These are phyloP conservation scores for Tarenaya hassleriana DNA, from an alignment of 345 rosid species.

Conservation along the genomic window DNA sequence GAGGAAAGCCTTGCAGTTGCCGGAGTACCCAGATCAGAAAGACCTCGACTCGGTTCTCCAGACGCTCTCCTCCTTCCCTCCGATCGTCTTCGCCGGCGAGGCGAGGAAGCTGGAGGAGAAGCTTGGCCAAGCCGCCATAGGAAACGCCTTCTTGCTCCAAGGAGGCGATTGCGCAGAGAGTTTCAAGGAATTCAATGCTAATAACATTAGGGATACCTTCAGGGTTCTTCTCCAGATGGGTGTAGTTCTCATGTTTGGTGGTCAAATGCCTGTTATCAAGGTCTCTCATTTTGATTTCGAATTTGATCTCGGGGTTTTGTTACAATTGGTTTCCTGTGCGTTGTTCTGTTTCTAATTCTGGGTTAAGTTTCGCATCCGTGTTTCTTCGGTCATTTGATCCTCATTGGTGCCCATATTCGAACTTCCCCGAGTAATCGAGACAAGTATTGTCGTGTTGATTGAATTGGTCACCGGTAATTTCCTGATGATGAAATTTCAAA, in stretches of 20 bases:
- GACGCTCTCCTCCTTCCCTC: slow-evolving; percentile 53
- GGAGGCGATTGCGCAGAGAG: slow-evolving; percentile 72
- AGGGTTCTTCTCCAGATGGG: slow-evolving; percentile 66
- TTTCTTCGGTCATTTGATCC: not conserved
- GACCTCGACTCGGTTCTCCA: slow-evolving; percentile 53
- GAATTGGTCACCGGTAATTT: too few relatives aligned
- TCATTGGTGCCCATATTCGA: not conserved
- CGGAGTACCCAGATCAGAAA: slow-evolving; percentile 49
- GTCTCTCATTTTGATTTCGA: slow-evolving; percentile 11
- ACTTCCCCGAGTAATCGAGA: not conserved
- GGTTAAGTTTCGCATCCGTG: too few relatives aligned
- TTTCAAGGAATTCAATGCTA: slow-evolving; percentile 50
- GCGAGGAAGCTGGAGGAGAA: slow-evolving; percentile 54
- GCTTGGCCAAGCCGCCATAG: slow-evolving; percentile 47
- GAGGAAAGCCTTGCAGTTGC: slow-evolving; percentile 54
- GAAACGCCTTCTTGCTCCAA: slow-evolving; percentile 56
- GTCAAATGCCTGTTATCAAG: slow-evolving; percentile 53
- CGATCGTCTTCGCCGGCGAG: slow-evolving; percentile 64
- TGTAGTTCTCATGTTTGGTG: slow-evolving; percentile 61
- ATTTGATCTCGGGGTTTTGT: not conserved
- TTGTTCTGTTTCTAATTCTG: not conserved
- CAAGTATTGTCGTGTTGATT: not conserved
- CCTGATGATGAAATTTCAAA: too few relatives aligned
- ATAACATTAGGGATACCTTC: slow-evolving; percentile 56
- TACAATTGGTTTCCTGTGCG: not conserved